Evolutionary conservation across 176 grass and related monocot species (phyloP).

Genomic region (Chloris gayana): DNA sequence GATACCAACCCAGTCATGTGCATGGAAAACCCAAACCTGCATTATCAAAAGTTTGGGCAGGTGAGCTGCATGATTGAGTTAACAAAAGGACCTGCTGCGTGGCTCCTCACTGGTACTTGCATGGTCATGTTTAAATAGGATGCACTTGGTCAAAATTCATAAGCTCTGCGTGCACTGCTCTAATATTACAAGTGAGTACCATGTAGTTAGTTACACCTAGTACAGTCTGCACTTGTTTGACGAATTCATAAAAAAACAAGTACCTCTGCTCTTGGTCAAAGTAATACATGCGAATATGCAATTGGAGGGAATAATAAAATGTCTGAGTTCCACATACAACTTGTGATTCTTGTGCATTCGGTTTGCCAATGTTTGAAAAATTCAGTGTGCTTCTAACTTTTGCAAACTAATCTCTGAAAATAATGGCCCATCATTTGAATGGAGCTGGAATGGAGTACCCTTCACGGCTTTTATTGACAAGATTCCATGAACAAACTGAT

Average conservation of each 20-base stretch:
- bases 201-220: not conserved
- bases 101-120: conserved; percentile 33
- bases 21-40: conserved; percentile 51
- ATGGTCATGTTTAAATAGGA: conserved; percentile 54
- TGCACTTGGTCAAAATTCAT: conserved; percentile 42
- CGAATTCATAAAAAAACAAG: conserved; percentile 2
- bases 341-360: not conserved
- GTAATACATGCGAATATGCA: conserved; percentile 24
- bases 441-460: conserved; percentile 34
- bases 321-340: not conserved
- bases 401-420: conserved; percentile 4
- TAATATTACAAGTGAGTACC: not conserved
- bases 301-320: not conserved
- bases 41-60: conserved; percentile 54
- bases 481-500: not conserved
- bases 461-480: conserved; percentile 14
- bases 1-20: conserved; percentile 61
- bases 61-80: conserved; percentile 58
- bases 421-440: conserved; percentile 33
- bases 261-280: conserved; percentile 32
- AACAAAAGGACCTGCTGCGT: conserved; percentile 45
- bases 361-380: not conserved
- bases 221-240: conserved; percentile 14
- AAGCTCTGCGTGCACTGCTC: conserved; percentile 36
- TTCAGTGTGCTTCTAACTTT: not conserved